phyloP scores from a whole-genome alignment of 495 filamentous ascomycete species.

The Penicillium psychrofluorescens region DNA sequence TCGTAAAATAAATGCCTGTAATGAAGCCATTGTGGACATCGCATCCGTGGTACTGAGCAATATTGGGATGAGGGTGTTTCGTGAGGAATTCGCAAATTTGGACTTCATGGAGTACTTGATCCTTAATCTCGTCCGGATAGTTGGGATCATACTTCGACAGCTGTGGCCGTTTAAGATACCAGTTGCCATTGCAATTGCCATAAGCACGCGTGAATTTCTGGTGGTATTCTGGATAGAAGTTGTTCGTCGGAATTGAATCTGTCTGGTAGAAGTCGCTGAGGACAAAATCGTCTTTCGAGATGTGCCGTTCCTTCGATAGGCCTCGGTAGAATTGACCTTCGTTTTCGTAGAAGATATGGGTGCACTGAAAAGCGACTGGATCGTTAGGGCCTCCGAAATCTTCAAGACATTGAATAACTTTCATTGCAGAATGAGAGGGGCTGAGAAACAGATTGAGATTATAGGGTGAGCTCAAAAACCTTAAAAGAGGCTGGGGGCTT shows the following conservation, averaged over 20 bases:
- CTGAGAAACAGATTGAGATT: not conserved
- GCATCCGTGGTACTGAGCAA: constrained; percentile 23
- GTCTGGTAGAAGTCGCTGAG: not conserved
- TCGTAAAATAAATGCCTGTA: constrained; percentile 23
- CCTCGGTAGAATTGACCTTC: not conserved
- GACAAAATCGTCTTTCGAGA: not conserved
- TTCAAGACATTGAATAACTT: constrained; percentile 2
- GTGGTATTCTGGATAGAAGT: not conserved
- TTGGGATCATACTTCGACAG: constrained; percentile 2
- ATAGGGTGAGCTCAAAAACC: too few relatives aligned
- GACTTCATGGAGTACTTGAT: constrained; percentile 4
- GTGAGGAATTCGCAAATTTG: constrained; percentile 14
- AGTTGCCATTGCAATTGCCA: too few relatives aligned
- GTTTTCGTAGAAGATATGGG: not conserved
- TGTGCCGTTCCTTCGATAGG: not conserved
- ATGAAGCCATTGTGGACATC: constrained; percentile 18
- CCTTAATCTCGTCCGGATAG: constrained; percentile 1
- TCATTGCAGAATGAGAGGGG: not conserved
- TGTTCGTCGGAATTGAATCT: not conserved
- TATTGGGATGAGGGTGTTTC: constrained; percentile 19
- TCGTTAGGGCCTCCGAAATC: constrained; percentile 2
- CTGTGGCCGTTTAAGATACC: constrained; percentile 5
- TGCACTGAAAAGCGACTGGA: not conserved
- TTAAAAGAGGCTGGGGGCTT: too few relatives aligned
- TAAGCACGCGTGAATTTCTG: constrained; percentile 1